Conservation (phyloP, 495 filamentous ascomycete genomes). For the Glutinoglossum americanum region DNA sequence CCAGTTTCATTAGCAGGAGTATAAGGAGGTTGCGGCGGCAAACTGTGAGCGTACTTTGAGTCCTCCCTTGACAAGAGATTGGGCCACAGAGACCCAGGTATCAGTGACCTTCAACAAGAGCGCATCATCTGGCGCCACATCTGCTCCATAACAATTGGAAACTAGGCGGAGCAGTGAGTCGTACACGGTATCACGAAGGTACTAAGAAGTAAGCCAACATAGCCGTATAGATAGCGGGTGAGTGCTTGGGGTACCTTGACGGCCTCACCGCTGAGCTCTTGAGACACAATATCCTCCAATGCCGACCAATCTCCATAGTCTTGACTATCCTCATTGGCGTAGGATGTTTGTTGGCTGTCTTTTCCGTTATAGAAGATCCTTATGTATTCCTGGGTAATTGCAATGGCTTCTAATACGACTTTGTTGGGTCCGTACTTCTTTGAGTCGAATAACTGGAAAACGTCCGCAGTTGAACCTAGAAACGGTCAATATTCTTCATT, state of each 20-base stretch:
- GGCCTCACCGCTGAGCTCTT: conserved; percentile 12
- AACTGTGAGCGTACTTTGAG: conserved; percentile 9
- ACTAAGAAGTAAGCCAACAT: conserved; percentile 9
- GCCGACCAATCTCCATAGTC: conserved; percentile 50
- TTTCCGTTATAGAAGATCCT: not conserved
- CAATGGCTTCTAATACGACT: conserved; percentile 21
- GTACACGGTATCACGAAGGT: conserved; percentile 25
- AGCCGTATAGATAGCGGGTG: not conserved
- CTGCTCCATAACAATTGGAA: conserved; percentile 49
- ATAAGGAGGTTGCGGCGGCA: not conserved
- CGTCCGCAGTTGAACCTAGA: conserved; percentile 14
- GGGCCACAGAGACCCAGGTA: conserved; percentile 15
- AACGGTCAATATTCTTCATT: not conserved
- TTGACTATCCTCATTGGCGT: conserved; percentile 41
- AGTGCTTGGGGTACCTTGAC: conserved; percentile 10
- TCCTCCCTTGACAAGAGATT: conserved; percentile 14
- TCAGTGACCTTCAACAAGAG: conserved; percentile 27
- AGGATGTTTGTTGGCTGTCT: conserved; percentile 4
- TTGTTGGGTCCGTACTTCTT: conserved; percentile 16
- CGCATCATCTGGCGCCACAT: conserved; percentile 32
- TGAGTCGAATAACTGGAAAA: conserved; percentile 22
- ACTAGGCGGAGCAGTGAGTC: conserved; percentile 32
- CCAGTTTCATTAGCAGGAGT: not conserved
- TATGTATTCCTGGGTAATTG: conserved; percentile 18
- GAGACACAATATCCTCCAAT: conserved; percentile 27